A percentile compares a stretch with the other conserved stretches of the same genome.
These are phyloP conservation scores for Colletotrichum chlorophyti DNA, from an alignment of 2,329 filamentous ascomycete species.

Conservation along the genomic window DNA sequence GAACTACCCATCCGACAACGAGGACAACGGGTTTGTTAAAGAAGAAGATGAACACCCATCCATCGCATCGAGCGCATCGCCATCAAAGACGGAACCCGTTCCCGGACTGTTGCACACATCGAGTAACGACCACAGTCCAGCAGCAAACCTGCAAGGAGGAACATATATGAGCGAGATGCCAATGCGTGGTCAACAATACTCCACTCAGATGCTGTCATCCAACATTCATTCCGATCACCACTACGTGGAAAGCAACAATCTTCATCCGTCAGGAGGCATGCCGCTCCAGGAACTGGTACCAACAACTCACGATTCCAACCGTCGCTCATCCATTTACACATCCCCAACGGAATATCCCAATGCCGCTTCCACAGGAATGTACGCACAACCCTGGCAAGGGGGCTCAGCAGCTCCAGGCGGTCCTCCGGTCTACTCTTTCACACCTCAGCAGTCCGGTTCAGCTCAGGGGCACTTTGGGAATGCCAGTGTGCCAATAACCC, in stretches of 20 bases:
- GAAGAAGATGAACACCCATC: conserved; percentile 50
- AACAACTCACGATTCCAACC: conserved; percentile 50
- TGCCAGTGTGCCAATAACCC: conserved; percentile 39
- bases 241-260: conserved; percentile 46
- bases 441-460: conserved; percentile 44
- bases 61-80: conserved; percentile 43
- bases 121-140: conserved; percentile 45
- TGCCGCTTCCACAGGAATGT: conserved; percentile 46
- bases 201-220: conserved; percentile 47
- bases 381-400: conserved; percentile 52
- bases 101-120: conserved; percentile 44
- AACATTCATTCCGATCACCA: conserved; percentile 48
- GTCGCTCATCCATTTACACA: conserved; percentile 53
- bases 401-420: conserved; percentile 48
- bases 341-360: conserved; percentile 52
- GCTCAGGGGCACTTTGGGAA: conserved; percentile 40
- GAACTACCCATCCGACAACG: conserved; percentile 54
- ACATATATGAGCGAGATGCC: conserved; percentile 52
- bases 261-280: conserved; percentile 44
- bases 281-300: conserved; percentile 53
- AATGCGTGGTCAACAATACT: conserved; percentile 48
- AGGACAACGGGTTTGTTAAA: conserved; percentile 47
- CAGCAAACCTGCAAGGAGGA: conserved; percentile 38
- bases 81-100: conserved; percentile 41
- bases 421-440: conserved; percentile 54